Base-by-base conservation (phyloP, 495 filamentous ascomycete genomes). In the Coniosporium apollinis region DNA sequence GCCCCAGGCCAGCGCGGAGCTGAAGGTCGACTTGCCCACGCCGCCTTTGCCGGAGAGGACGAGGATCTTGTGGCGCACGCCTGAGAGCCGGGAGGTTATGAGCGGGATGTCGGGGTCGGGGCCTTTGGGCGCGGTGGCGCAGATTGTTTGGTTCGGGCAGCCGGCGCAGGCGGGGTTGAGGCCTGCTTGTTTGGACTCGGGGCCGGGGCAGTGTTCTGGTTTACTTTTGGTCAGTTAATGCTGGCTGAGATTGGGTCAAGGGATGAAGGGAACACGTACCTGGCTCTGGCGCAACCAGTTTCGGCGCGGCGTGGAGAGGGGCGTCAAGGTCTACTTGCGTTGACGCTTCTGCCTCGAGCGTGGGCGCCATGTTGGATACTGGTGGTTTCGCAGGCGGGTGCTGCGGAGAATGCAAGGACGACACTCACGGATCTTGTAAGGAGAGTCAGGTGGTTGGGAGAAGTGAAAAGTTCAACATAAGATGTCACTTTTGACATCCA, bases 91-190 rank as follows among this genome's bases (percentile, higher is more conserved):
- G 29, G 75, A 67, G 15, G 83, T 75, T 46, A 97, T 94, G 39
- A 84, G 51, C 0, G 84, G 75, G 36, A 96, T 74, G 55, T 96
- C 91, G 0, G 87, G 89, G 53, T 97, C 89, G 9, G 91, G 87
- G 2, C 87, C 89, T 57, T 94, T 96, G 19, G 91, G 89, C 1
- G 85, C 77, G 1, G 84, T 76, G 26, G 87, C 84, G 61, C 89
- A 97, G 43, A 97, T 96, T 10, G 69, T 56, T 65, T 97, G 86
- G 59, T 97, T 97, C 2, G 89, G 89, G 50, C 89, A 97, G 28
- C 83, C 82, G 30, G 75, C 82, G 60, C 89, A 97, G 30, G 84
- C 80, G 55, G 87, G 82, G 34, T 73, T 76, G 60, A 77, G 69
- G 36, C 89, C 89, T 22, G 89, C 89, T 47, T 73, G 56, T 43